Evolutionary conservation across 2,329 filamentous ascomycete species (phyloP).

Genomic region (Verticillium nonalfalfae): DNA sequence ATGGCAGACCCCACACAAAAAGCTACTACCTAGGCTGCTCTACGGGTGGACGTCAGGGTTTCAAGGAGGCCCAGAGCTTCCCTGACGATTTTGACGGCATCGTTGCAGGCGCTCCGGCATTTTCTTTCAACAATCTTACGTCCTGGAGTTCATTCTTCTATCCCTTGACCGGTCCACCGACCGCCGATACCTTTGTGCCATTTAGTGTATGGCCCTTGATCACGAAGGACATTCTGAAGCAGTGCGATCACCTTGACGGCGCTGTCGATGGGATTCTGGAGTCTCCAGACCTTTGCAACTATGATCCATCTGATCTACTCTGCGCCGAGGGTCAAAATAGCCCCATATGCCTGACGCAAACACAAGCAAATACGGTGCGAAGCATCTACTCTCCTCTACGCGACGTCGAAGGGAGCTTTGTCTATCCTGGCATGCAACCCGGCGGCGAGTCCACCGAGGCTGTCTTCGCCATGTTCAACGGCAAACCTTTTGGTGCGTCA

Average conservation of each 20-base stretch:
- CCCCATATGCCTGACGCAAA: constrained; percentile 29
- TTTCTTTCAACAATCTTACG: constrained; percentile 33
- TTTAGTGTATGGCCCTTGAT: constrained; percentile 15
- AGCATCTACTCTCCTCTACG: constrained; percentile 23
- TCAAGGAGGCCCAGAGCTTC: constrained; percentile 34
- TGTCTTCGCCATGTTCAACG: constrained; percentile 21
- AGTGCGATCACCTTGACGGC: constrained; percentile 45
- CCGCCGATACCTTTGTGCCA: constrained; percentile 13
- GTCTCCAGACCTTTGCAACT: constrained; percentile 34
- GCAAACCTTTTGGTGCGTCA: constrained; percentile 15
- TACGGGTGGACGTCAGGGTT: constrained; percentile 46
- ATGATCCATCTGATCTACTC: constrained; percentile 33
- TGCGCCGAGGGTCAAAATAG: constrained; percentile 23
- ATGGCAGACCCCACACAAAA: constrained; percentile 26
- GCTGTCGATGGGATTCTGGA: constrained; percentile 41
- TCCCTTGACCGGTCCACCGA: constrained; percentile 32
- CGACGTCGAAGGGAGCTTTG: constrained; percentile 24
- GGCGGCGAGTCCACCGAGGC: constrained; percentile 39
- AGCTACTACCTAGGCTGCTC: constrained; percentile 47
- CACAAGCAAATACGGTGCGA: constrained; percentile 29
- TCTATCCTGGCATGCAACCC: constrained; percentile 39
- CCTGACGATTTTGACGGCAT: constrained; percentile 47
- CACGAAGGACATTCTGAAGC: constrained; percentile 19
- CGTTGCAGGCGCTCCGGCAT: constrained; percentile 39
- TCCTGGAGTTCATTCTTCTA: constrained; percentile 33